These are phyloP conservation scores for Aspergillus mulundensis DNA, from an alignment of 495 filamentous ascomycete genomes.

Conservation along the genomic window DNA sequence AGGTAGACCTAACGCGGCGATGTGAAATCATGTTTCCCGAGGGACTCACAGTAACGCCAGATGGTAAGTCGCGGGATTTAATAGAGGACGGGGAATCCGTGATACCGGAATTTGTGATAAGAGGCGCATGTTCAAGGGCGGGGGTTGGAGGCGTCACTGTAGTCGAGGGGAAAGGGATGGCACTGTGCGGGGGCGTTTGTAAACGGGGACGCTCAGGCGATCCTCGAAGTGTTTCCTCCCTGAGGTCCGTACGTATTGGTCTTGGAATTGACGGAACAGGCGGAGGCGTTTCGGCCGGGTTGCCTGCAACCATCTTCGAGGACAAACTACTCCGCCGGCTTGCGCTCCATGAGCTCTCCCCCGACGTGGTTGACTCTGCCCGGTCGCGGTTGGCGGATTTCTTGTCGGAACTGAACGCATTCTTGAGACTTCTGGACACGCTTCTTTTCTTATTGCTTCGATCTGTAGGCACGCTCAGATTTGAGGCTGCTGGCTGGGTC, in stretches of 20 bases:
- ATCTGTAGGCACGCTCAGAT: constrained; percentile 31
- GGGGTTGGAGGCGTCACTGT: constrained; percentile 56
- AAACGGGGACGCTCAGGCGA: constrained; percentile 24
- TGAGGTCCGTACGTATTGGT: constrained; percentile 37
- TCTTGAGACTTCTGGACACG: constrained; percentile 44
- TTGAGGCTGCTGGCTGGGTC: constrained; percentile 26
- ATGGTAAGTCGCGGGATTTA: constrained; percentile 24
- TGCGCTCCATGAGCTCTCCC: constrained; percentile 25
- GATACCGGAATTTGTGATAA: constrained; percentile 23
- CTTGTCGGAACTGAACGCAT: constrained; percentile 41
- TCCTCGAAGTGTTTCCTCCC: constrained; percentile 22
- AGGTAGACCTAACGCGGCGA: constrained; percentile 62
- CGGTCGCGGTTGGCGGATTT: constrained; percentile 41
- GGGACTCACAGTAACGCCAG: constrained; percentile 41
- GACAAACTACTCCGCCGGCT: constrained; percentile 41
- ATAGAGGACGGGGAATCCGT: constrained; percentile 38
- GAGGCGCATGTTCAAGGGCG: constrained; percentile 18
- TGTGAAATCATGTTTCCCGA: constrained; percentile 77
- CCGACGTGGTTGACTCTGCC: constrained; percentile 31
- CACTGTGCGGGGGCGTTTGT: constrained; percentile 43
- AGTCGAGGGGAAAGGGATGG: constrained; percentile 41
- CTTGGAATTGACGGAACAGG: constrained; percentile 22
- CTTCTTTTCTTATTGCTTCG: constrained; percentile 34
- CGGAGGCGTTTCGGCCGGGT: constrained; percentile 25
- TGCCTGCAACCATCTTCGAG: constrained; percentile 29